These are phyloP conservation scores for Taphrina flavorubra DNA, from an alignment of 1,139 yeast species.

Conservation along the genomic window DNA sequence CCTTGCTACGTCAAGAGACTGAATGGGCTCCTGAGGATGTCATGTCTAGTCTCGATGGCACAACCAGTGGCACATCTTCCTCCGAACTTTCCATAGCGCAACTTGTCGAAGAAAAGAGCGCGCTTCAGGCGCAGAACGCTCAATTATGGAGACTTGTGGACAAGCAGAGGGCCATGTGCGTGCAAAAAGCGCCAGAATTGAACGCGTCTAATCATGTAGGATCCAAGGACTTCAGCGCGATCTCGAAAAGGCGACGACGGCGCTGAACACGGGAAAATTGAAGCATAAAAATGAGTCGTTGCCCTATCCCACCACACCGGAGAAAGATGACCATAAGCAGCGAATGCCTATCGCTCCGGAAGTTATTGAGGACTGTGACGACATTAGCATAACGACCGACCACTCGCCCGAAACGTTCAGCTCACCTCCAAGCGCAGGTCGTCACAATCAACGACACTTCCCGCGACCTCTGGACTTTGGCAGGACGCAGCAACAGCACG, in stretches of 20 bases:
- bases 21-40: neutral
- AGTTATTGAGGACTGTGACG: conserved; percentile 25
- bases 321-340: neutral
- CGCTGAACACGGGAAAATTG: conserved; percentile 45
- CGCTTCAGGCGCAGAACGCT: conserved; percentile 47
- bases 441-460: neutral
- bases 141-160: conserved; percentile 50
- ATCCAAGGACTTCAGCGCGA: conserved; percentile 50
- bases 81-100: conserved; percentile 16
- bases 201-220: conserved; percentile 12
- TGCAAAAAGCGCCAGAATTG: neutral
- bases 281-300: conserved; percentile 24
- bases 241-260: conserved; percentile 47
- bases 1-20: neutral
- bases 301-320: conserved; percentile 24
- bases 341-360: conserved; percentile 13
- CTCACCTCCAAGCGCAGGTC: conserved; percentile 4
- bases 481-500: too few species aligned
- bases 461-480: conserved; percentile 5
- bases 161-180: conserved; percentile 49
- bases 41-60: conserved; percentile 19
- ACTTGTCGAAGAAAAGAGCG: conserved; percentile 29
- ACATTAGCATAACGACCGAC: conserved; percentile 14
- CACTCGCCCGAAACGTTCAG: conserved; percentile 19
- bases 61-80: conserved; percentile 7